Base-by-base conservation (phyloP, 805 yeast genomes). In the Hanseniaspora jakobsenii region DNA sequence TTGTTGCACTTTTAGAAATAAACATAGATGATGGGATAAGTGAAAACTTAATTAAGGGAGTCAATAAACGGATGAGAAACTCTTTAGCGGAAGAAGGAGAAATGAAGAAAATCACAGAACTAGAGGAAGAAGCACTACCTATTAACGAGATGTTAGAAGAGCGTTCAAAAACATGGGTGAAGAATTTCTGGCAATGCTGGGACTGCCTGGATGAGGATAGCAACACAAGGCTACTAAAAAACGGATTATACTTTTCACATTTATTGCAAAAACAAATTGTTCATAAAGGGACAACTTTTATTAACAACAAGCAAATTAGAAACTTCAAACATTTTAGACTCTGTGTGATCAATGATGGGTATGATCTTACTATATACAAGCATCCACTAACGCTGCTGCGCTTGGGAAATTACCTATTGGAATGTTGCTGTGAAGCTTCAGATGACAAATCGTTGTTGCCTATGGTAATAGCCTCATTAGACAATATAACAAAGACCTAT, bases 361-460 rank as follows among this genome's bases (percentile, higher is more conserved):
- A 93, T 4, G 91, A 84, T 54, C 65, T 84, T 22, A 73, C 69
- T 23, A 63, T 83, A 41, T 89, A 85, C 61, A 72, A 72, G 52
- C 93, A 91, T 59, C 98, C 98, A 3, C 63, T 91, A 48, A 83
- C 93, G 36, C 62, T 93, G 36, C 66, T 84, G 31, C 74, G 94
- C 52, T 66, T 91, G 21, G 97, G 96, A 0, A 73, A 77, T 48
- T 93, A 98, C 98, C 67, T 91, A 3, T 65, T 85, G 36, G 97
- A 93, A 57, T 79, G 85, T 48, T 80, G 89, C 53, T 80, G 93
- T 3, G 95, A 86, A 56, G 29, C 44, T 1, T 63, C 80, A 14
- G 87, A 81, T 50, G 66, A 68, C 23, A 66, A 66, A 45, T 71
- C 71, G 18, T 63, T 81, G 32, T 63, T 81, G 43, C 97, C 98